Conservation (phyloP, 2,329 filamentous ascomycete species). For the Pestalotiopsis sp. region DNA sequence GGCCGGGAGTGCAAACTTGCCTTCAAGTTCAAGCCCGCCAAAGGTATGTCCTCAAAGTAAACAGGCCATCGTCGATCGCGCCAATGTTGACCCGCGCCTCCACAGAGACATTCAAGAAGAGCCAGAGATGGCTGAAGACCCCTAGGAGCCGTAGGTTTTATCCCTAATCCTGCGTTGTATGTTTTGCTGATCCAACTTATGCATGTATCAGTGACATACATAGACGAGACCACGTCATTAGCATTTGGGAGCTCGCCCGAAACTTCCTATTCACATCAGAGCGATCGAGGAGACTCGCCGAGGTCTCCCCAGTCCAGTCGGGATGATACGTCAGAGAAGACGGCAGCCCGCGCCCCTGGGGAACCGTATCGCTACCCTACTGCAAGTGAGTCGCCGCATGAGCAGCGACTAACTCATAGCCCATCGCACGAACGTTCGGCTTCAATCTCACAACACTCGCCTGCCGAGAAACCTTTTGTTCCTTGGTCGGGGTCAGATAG, state of each 20-base stretch:
- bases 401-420: background rate
- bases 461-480: conserved; percentile 10
- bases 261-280: conserved; percentile 12
- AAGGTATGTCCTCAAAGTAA: conserved; percentile 23
- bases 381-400: conserved; percentile 16
- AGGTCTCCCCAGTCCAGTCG: background rate
- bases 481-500: conserved; percentile 8
- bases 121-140: conserved; percentile 31
- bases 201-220: conserved; percentile 27
- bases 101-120: conserved; percentile 27
- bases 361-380: conserved; percentile 13
- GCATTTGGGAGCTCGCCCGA: conserved; percentile 25
- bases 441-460: conserved; percentile 8
- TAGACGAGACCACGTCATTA: conserved; percentile 32
- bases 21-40: conserved; percentile 36
- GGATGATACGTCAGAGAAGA: background rate
- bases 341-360: background rate
- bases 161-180: background rate
- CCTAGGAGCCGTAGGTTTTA: conserved; percentile 28
- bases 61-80: background rate
- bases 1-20: conserved; percentile 34
- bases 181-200: background rate
- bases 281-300: background rate
- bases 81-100: background rate
- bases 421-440: background rate